A percentile compares a stretch with the other conserved stretches of the same genome.
Conservation (phyloP, 306 rosid species). For the Quercus ilex region DNA sequence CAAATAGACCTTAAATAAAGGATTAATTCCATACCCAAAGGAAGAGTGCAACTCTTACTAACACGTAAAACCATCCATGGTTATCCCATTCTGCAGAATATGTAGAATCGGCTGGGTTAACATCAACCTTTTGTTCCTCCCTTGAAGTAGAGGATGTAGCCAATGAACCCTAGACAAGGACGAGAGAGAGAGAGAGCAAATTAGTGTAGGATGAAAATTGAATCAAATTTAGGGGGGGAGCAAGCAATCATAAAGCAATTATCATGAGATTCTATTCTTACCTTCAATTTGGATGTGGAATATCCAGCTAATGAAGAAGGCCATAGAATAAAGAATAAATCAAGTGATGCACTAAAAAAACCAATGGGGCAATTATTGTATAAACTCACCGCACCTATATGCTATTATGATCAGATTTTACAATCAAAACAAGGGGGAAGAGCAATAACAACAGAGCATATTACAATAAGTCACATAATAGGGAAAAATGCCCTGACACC, state of each 20-base stretch:
- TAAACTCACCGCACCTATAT: not conserved
- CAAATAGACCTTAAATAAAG: not conserved
- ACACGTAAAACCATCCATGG: constrained; percentile 78
- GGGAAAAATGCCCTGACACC: too few species aligned
- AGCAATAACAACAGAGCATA: not conserved
- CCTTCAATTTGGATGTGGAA: constrained; percentile 37
- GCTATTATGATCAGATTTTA: not conserved
- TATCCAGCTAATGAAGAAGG: constrained; percentile 55
- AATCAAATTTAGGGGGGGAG: constrained; percentile 7
- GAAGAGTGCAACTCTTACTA: constrained; percentile 84
- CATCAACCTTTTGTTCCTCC: constrained; percentile 40
- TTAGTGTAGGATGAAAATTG: constrained; percentile 10
- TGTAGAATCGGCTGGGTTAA: constrained; percentile 35
- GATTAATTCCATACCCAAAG: constrained; percentile 66
- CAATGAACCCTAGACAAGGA: constrained; percentile 40
- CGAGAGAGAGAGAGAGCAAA: constrained; percentile 7
- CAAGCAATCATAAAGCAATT: constrained; percentile 17
- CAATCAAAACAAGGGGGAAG: not conserved
- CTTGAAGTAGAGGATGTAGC: constrained; percentile 29
- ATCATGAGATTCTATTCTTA: constrained; percentile 31
- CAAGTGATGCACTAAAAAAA: constrained; percentile 84
- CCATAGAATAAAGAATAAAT: constrained; percentile 76
- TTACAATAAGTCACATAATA: not conserved
- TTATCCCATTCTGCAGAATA: constrained; percentile 53
- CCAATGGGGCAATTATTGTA: not conserved